Conservation (phyloP, 2,329 filamentous ascomycete genomes). For the Pseudogymnoascus pannorum region DNA sequence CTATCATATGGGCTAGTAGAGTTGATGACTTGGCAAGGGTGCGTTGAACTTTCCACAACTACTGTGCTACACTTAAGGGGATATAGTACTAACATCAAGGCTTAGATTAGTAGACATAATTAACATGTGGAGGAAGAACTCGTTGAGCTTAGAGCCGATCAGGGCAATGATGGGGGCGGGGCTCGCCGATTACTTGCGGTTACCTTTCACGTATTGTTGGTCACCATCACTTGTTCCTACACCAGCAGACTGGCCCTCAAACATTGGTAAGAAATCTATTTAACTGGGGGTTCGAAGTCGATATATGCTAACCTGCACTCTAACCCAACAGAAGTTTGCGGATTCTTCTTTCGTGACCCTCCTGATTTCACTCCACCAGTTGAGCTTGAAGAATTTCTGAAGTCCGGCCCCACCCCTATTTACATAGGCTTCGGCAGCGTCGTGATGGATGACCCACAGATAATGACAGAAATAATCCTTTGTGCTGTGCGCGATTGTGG, state of each 20-base stretch:
- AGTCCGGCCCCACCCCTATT: slow-evolving; percentile 39
- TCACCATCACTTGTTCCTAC: slow-evolving; percentile 35
- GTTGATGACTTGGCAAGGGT: slow-evolving; percentile 44
- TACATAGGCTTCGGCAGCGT: slow-evolving; percentile 53
- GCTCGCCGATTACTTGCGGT: slow-evolving; percentile 8
- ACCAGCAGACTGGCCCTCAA: slow-evolving; percentile 33
- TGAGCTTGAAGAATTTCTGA: slow-evolving; percentile 37
- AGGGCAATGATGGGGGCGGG: slow-evolving; percentile 4
- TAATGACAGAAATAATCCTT: slow-evolving; percentile 38
- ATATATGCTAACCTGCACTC: not conserved
- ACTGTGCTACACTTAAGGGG: not conserved
- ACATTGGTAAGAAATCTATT: slow-evolving; percentile 25
- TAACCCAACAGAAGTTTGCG: slow-evolving; percentile 29
- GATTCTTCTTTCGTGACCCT: slow-evolving; percentile 37
- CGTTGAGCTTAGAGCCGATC: slow-evolving; percentile 10
- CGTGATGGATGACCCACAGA: slow-evolving; percentile 43
- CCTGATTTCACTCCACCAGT: slow-evolving; percentile 34
- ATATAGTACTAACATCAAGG: not conserved
- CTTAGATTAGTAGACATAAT: slow-evolving; percentile 67
- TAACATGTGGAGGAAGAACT: slow-evolving; percentile 15
- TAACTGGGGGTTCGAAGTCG: not conserved
- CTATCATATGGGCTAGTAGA: slow-evolving; percentile 41
- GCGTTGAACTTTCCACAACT: slow-evolving; percentile 8
- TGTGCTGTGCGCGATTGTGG: slow-evolving; percentile 40
- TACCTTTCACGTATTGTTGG: slow-evolving; percentile 16